Percentiles rank a stretch among this genome's conserved stretches.
Conservation (phyloP, 1,139 yeast genomes). For the Saccharomyces hybrid region DNA sequence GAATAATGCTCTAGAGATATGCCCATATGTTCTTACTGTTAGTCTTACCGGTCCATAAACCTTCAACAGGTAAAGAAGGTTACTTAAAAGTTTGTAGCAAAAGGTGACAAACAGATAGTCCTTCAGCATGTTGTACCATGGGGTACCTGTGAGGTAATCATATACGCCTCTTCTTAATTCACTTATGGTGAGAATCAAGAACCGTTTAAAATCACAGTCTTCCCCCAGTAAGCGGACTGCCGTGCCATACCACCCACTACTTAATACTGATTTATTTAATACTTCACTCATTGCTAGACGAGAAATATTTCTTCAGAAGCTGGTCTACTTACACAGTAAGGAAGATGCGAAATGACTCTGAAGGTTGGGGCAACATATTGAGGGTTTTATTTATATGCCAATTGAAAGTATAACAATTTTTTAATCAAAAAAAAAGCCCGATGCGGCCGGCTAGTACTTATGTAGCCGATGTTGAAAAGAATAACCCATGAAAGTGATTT, state of each 20-base stretch:
- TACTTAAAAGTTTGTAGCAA: constrained; percentile 8
- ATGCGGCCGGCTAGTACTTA: background rate
- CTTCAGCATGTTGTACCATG: constrained; percentile 18
- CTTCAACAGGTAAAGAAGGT: constrained; percentile 10
- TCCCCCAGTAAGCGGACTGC: background rate
- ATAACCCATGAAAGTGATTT: too few relatives aligned
- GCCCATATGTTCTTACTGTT: constrained; percentile 14
- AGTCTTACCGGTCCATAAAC: constrained; percentile 40
- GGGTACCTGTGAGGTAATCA: constrained; percentile 8
- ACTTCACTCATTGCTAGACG: background rate
- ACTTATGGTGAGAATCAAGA: background rate
- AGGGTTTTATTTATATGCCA: background rate
- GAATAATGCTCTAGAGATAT: constrained; percentile 29
- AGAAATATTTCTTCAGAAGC: background rate
- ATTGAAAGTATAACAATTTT: background rate
- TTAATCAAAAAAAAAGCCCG: background rate
- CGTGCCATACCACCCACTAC: background rate
- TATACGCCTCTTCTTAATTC: background rate
- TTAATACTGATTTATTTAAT: background rate
- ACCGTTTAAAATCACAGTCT: background rate
- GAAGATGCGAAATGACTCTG: background rate
- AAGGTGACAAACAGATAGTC: constrained; percentile 16
- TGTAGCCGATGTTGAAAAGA: background rate
- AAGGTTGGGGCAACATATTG: background rate
- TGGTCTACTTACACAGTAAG: background rate